Base-by-base conservation (phyloP, 257 asterid species). In the Solanum boliviense region DNA sequence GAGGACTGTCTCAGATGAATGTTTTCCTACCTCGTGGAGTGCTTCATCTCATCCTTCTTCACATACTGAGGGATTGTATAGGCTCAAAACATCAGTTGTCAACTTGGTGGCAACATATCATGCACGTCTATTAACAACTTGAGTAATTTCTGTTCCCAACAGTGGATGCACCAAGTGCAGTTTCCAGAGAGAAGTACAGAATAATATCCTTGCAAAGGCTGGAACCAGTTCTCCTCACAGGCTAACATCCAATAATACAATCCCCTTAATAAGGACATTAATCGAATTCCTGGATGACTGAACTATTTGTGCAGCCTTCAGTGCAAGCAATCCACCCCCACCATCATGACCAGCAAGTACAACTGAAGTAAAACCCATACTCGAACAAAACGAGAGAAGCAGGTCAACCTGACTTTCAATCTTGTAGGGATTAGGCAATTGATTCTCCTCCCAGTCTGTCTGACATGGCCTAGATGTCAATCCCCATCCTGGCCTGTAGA, bases 401-500 rank as follows among this genome's bases (percentile, higher is more conserved):
- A 95, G 91, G 86, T 96, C 99, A 86, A 94, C 98, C 99, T 95
- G 98, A 93, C 89, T 90, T 83, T 95, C 98, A 90, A 96, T 91
- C 93, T 90, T 93, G 94, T 93, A 97, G 35, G 99, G 98, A 91
- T 97, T 97, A 87, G 93, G 91, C 71, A 91, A 91, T 31, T 93
- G 93, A 81, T 94, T 94, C 88, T 93, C 98, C 92, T 94, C 96
- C 98, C 98, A 95, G 74, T 95, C 98, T 92, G 91, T 94, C 83
- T 91, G 91, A 23, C 93, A 87, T 82, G 98, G 98, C 91, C 99
- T 93, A 76, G 99, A 95, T 38, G 99, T 94, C 92, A 95, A 89
- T 87, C 98, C 98, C 98, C 99, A 97, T 76, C 98, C 98, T 84
- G 98, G 98, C 88, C 98, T 91, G 89, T 97, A 98, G 91, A 95